Conservation (phyloP, 1,284 basidiomycete genomes). For the Leccinum idahoense region DNA sequence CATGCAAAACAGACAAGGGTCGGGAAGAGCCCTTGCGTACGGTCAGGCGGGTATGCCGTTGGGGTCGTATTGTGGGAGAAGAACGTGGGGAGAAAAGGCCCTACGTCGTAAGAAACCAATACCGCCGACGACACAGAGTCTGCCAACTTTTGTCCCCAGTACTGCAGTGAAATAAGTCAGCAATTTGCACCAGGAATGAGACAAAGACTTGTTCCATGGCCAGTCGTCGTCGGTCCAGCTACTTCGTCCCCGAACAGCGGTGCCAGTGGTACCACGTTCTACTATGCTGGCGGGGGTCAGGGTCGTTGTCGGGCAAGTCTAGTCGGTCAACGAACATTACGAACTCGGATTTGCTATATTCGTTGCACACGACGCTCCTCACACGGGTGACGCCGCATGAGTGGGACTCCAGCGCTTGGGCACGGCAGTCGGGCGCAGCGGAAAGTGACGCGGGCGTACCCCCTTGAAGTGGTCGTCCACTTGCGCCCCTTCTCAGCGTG, state of each 20-base stretch:
- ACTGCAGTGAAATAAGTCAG: too few species aligned
- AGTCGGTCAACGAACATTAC: constrained; percentile 40
- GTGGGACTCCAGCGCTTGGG: constrained; percentile 52
- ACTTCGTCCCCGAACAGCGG: constrained; percentile 17
- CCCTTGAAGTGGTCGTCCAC: neutral
- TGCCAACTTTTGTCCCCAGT: too few species aligned
- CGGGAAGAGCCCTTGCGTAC: too few species aligned
- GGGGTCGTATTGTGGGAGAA: too few species aligned
- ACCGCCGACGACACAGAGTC: too few species aligned
- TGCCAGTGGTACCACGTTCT: constrained; percentile 17
- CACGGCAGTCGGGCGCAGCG: constrained; percentile 47
- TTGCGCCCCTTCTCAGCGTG: neutral
- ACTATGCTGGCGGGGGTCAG: constrained; percentile 17
- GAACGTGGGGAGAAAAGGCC: too few species aligned
- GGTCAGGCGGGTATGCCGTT: too few species aligned
- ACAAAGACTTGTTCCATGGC: constrained; percentile 47
- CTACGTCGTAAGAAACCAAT: too few species aligned
- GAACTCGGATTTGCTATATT: constrained; percentile 59
- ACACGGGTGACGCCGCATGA: constrained; percentile 55
- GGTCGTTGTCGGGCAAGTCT: constrained; percentile 31
- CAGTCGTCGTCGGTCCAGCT: constrained; percentile 41
- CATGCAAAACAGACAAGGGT: constrained; percentile 25
- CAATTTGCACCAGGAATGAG: too few species aligned
- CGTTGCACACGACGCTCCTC: constrained; percentile 52
- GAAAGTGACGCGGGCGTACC: constrained; percentile 50